A percentile compares a stretch with the other conserved stretches of the same genome.
phyloP scores from a whole-genome alignment of 768 basidiomycete species.

The Macrolepiota fuliginosa region DNA sequence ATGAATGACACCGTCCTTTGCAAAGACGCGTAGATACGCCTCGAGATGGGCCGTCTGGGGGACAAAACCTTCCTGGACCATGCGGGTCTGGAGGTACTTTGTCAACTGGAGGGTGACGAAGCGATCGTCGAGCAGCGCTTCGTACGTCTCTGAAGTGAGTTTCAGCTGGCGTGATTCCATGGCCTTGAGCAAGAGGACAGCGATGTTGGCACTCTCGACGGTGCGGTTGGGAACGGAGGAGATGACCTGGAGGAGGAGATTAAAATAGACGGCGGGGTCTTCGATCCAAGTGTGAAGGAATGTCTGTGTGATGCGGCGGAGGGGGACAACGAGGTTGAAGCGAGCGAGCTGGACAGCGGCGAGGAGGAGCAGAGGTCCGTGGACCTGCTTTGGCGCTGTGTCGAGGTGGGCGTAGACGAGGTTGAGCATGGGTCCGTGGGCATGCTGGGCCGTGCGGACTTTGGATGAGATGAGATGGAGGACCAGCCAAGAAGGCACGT shows the following conservation, averaged over 20 bases:
- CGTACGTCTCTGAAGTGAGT: slow-evolving; percentile 40
- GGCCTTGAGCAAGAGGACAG: slow-evolving; percentile 38
- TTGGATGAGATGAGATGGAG: slow-evolving; percentile 47
- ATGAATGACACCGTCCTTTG: slow-evolving; percentile 41
- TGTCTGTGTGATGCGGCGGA: slow-evolving; percentile 41
- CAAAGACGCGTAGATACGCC: slow-evolving; percentile 44
- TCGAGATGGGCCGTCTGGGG: slow-evolving; percentile 46
- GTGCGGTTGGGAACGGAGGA: slow-evolving; percentile 39
- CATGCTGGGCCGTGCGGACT: slow-evolving; percentile 44
- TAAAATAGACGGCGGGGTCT: slow-evolving; percentile 37
- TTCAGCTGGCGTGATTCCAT: slow-evolving; percentile 46
- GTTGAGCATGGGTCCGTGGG: slow-evolving; percentile 38
- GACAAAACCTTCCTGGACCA: slow-evolving; percentile 36
- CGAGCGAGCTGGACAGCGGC: slow-evolving; percentile 46
- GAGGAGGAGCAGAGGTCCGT: slow-evolving; percentile 45
- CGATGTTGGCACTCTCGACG: slow-evolving; percentile 34
- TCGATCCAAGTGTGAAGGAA: slow-evolving; percentile 32
- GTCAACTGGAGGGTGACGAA: slow-evolving; percentile 51
- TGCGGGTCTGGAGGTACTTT: slow-evolving; percentile 40
- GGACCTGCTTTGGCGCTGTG: slow-evolving; percentile 26
- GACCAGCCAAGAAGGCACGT: slow-evolving; percentile 54
- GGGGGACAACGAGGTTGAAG: slow-evolving; percentile 44
- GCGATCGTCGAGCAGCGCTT: slow-evolving; percentile 44
- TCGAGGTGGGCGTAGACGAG: slow-evolving; percentile 41
- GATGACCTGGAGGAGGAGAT: slow-evolving; percentile 51